Evolutionary conservation across 768 basidiomycete genomes (phyloP), one percentile per base, ranked within the genome.

Genomic region (Suillus bovinus): DNA sequence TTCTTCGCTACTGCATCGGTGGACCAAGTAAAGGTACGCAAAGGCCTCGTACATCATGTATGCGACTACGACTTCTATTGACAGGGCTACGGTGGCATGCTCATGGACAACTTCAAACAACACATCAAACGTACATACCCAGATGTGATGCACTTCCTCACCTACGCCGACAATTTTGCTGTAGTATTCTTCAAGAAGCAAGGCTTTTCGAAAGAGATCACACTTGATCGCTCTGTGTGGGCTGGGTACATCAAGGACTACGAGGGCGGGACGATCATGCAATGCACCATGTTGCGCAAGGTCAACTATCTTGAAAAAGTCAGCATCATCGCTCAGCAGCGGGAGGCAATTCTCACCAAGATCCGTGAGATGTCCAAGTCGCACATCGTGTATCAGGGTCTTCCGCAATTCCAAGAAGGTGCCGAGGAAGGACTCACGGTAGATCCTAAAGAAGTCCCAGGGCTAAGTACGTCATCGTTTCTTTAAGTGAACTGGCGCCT

Each of bases 191-290:
- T 99, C 81, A 94, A 94, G 74, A 99, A 99, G 73, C 97, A 99
- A 79, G 97, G 97, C 0, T 99, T 99, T 76, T 92, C 94, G 7
- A 99, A 99, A 74, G 96, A 99, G 61, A 96, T 99, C 64, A 90
- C 91, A 0, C 83, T 97, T n/a, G 89, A 90, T 63, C 85, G 96
- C 49, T 86, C 91, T 2, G 82, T 90, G 9, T 99, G 97, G 97
- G 96, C 96, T 0, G 97, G 96, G 13, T 99, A 99, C 75, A 99
- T 99, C 86, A 99, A 99, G 74, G 97, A 99, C 74, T 99, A 99
- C 76, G 97, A 99, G 75, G 96, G 96, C 44, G 96, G 94, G 20
- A 99, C 96, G 50, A 94, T 99, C 78, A 98, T 99, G 96, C 93
- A 96, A 74, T 99, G 97, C 71, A 90, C 90, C 7, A 90, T 99